Conservation (phyloP, 225 moss, liverwort and hornwort genomes). For the Bryum argenteum region DNA sequence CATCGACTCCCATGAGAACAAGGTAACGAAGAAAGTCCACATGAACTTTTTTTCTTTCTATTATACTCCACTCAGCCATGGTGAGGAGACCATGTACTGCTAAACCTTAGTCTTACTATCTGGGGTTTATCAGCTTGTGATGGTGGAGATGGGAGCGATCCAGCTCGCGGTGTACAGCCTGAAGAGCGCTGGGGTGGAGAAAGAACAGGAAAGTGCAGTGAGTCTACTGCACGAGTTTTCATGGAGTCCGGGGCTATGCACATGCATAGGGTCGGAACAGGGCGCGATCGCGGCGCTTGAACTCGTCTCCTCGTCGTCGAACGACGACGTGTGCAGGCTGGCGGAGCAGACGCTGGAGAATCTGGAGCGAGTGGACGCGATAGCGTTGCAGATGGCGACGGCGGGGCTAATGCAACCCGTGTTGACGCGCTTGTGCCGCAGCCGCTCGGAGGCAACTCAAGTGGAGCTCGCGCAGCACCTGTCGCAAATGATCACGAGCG, state of each 20-base stretch:
- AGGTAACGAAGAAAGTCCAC: neutral
- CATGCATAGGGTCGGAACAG: conserved; percentile 23
- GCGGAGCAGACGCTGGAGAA: conserved; percentile 34
- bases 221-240: conserved; percentile 36
- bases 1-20: conserved; percentile 28
- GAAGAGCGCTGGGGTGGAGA: conserved; percentile 21
- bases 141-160: conserved; percentile 39
- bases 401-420: conserved; percentile 41
- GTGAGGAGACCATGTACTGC: too few species aligned
- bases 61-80: too few species aligned
- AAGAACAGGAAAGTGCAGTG: conserved; percentile 32
- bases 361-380: conserved; percentile 32
- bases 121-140: conserved; percentile 20
- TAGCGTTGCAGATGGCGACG: conserved; percentile 36
- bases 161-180: conserved; percentile 34
- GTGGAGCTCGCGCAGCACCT: conserved; percentile 38
- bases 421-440: conserved; percentile 30
- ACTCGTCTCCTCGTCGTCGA: conserved; percentile 11
- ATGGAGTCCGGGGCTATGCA: conserved; percentile 13
- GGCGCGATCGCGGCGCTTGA: conserved; percentile 25
- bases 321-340: conserved; percentile 10
- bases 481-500: conserved; percentile 36
- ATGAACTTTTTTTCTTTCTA: too few species aligned
- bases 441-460: conserved; percentile 31
- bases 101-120: too few species aligned